Evolutionary conservation across 1,284 basidiomycete species (phyloP), one percentile per base, ranked within the genome.

Genomic region (Microbotryum violaceum): DNA sequence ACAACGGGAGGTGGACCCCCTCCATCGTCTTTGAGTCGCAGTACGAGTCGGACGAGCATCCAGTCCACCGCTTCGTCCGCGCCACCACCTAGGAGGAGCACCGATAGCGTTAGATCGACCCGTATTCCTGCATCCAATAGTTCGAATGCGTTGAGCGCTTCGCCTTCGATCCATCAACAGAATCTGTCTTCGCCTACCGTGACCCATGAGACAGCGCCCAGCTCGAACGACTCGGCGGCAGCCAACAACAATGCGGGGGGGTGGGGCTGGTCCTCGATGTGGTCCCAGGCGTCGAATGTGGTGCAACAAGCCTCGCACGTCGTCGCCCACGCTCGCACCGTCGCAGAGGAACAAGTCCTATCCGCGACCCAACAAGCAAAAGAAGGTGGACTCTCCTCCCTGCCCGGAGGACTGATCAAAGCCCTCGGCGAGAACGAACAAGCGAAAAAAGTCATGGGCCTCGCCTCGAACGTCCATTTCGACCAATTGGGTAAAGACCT

Each of bases 401-500:
- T 90, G 49, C 86, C 88, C 3, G 64, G 52, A 42, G 66, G 66
- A 5, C 20, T 68, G 49, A 65, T 68, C 49, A 85, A 83, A 76
- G 66, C 67, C n/a, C 57, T 70, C 3, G 67, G 65, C 16, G 65
- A 67, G 66, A 67, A 66, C 33, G 87, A 89, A 69, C 86, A 88
- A 72, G 86, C 87, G 20, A 82, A 84, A 71, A 86, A 89, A 74
- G 75, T 81, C 49, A 69, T 81, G 54, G 78, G 77, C 72, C 63
- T 84, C 68, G 83, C 84, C 70, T 84, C 87, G 77, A 79, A 81
- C 53, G 82, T 87, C 10, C 89, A 94, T 71, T 78, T 97, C 44
- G 90, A 90, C 63, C 91, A 89, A 75, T 77, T 96, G 25, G 81
- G 91, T 85, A 82, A 90, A 73, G 91, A 93, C 71, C 85, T 94